Conservation (phyloP, 148 eudicot species). For the Beta vulgaris region DNA sequence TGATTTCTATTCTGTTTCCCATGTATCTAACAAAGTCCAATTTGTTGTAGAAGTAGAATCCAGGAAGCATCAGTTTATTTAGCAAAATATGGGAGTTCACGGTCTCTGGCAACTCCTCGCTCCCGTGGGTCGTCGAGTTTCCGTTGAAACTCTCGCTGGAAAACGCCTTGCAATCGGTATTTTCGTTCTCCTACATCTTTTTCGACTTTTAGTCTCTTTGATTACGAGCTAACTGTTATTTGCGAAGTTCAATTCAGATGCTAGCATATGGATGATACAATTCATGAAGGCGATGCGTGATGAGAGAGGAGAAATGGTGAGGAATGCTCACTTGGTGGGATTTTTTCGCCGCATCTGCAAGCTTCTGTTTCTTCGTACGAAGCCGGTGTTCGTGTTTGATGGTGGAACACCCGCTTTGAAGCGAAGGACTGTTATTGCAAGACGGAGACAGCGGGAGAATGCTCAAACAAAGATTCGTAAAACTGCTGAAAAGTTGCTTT, state of each 20-base stretch:
- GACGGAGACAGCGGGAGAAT: conserved; percentile 87
- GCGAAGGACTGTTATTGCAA: conserved; percentile 83
- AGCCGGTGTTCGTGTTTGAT: conserved; percentile 94
- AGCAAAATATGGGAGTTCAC: conserved; percentile 88
- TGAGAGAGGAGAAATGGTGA: conserved; percentile 94
- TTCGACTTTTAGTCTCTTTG: conserved; percentile 23
- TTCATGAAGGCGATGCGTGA: conserved; percentile 99
- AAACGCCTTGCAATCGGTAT: conserved; percentile 88
- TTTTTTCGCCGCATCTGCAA: conserved; percentile 97
- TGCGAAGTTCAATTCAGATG: conserved; percentile 44
- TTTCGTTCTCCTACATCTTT: background rate
- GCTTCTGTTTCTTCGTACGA: conserved; percentile 78
- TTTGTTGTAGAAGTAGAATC: no score
- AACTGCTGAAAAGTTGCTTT: conserved; percentile 87
- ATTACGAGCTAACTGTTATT: conserved; percentile 15
- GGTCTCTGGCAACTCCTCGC: conserved; percentile 90
- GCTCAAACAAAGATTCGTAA: conserved; percentile 89
- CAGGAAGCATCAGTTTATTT: no score
- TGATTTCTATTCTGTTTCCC: no score
- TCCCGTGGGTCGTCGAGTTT: conserved; percentile 99
- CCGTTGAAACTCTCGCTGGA: conserved; percentile 95
- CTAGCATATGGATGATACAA: conserved; percentile 98
- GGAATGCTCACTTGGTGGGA: conserved; percentile 85
- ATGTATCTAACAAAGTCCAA: no score
- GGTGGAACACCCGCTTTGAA: conserved; percentile 92